Base-by-base conservation (phyloP, 768 basidiomycete genomes). In the Trametes coccinea region DNA sequence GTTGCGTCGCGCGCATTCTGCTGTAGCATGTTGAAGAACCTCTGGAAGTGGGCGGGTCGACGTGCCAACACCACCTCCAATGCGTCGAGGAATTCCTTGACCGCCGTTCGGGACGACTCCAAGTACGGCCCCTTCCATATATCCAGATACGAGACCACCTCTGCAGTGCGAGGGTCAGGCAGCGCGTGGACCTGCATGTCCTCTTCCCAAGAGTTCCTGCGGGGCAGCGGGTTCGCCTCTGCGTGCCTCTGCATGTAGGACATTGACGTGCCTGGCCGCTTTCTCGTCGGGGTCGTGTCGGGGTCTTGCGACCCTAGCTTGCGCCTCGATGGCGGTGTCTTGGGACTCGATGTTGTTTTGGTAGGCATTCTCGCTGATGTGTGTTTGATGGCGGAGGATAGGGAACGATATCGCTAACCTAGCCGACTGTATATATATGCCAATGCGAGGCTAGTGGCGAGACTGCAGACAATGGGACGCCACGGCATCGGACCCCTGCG, bases 161-260 rank as follows among this genome's bases (percentile, higher is more conserved):
- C 49, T 14, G 57, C 41, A 11, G 57, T 45, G 10, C 60, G 60
- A 7, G 60, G 60, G 29, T 61, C 60, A 14, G 60, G 54, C 4
- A 61, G 54, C n/a, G 54, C 30, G 27, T 41, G 43, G 30, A 61
- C 54, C 14, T 41, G 17, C 3, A 45, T 34, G 22, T 61, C 60
- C 49, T 61, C 60, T 43, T 61, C 60, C 41, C 55, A 61, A 7
- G 60, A 61, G 22, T 61, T 61, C 7, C 54, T 30, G 16, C 60
- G 40, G 5, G 60, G 31, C 3, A 37, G 49, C 31, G 10, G 37
- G 37, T 9, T 53, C 7, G 37, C 5, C 17, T 27, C 2, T 3
- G 44, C 31, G 31, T 33, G n/a, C 17, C 9, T 3, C 1, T 17
- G 53, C 16, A n/a, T 8, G 16, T n/a, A 27, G 11, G 13, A 13